A percentile compares a stretch with the other conserved stretches of the same genome.
Evolutionary conservation across 768 basidiomycete species (phyloP).

Genomic region (Tricholoma furcatifolium): DNA sequence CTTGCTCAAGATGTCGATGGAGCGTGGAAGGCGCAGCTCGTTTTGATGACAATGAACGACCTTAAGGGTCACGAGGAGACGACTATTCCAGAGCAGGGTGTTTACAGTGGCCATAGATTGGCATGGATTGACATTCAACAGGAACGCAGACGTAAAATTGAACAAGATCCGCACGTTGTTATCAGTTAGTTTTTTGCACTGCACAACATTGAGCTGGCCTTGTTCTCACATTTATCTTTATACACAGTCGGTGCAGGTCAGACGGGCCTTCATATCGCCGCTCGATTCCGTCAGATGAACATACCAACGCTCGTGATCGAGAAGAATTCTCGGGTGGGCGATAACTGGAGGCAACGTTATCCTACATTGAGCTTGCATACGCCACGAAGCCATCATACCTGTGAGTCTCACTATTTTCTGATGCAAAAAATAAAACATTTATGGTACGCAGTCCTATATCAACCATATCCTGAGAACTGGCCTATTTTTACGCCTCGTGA

Average conservation of each 20-base stretch:
- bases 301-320: constrained; percentile 58
- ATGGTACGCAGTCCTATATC: constrained; percentile 34
- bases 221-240: constrained; percentile 15
- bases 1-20: constrained; percentile 22
- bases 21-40: constrained; percentile 34
- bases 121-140: constrained; percentile 33
- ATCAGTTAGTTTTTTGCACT: constrained; percentile 27
- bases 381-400: constrained; percentile 15
- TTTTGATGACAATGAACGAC: constrained; percentile 30
- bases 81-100: constrained; percentile 23
- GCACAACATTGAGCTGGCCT: background rate
- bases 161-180: constrained; percentile 36
- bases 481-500: constrained; percentile 39
- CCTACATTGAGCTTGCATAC: constrained; percentile 41
- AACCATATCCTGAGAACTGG: constrained; percentile 37
- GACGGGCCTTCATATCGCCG: constrained; percentile 58
- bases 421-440: background rate
- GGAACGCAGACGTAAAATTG: constrained; percentile 32
- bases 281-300: constrained; percentile 55
- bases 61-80: constrained; percentile 34
- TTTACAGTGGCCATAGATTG: constrained; percentile 35
- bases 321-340: constrained; percentile 50
- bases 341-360: constrained; percentile 61
- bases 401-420: constrained; percentile 6
- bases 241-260: constrained; percentile 61